Base-by-base conservation (phyloP, 257 asterid species). In the Cruciata laevipes region DNA sequence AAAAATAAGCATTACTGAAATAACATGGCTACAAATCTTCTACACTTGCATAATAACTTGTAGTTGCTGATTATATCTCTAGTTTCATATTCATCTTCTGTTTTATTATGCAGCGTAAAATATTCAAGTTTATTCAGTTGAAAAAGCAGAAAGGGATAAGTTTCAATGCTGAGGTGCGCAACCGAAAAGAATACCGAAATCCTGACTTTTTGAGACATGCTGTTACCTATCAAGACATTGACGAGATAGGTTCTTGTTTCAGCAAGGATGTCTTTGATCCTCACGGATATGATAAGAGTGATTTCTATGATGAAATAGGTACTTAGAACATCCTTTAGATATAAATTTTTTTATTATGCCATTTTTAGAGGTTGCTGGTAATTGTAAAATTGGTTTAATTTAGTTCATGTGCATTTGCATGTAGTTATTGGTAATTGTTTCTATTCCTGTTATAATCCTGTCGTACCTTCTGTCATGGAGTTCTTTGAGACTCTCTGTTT, bases 141-240 rank as follows among this genome's bases (percentile, higher is more conserved):
- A 90, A 84, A 88, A 88, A 74, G 80, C 76, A 81, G 65, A 73
- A 79, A 72, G 97, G 97, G 63, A 86, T 86, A 81, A 87, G 95
- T 82, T 94, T 82, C 83, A 94, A 94, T 70, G 73, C 98, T 27
- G 99, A 94, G 80, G 96, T 90, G 77, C 96, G 98, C 75, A 94
- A 90, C 61, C 81, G 86, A 73, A 94, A 94, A 80, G 60, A 89
- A 70, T 94, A 94, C 69, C 86, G 99, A 21, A 94, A 94, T 73
- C 99, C 99, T 31, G 96, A 90, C 78, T 94, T 94, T 78, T 74
- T 94, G 86, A 83, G 89, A 76, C 98, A 90, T 80, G 96, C 98
- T n/a, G 96, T 94, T 78, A 91, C 96, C 56, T 89, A 90, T 79
- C 98, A 87, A 75, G 87, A 84, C 63, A 94, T 94, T 65, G 96